Evolutionary conservation across 1,139 yeast genomes (phyloP).

Genomic region (Geotrichum australiense): DNA sequence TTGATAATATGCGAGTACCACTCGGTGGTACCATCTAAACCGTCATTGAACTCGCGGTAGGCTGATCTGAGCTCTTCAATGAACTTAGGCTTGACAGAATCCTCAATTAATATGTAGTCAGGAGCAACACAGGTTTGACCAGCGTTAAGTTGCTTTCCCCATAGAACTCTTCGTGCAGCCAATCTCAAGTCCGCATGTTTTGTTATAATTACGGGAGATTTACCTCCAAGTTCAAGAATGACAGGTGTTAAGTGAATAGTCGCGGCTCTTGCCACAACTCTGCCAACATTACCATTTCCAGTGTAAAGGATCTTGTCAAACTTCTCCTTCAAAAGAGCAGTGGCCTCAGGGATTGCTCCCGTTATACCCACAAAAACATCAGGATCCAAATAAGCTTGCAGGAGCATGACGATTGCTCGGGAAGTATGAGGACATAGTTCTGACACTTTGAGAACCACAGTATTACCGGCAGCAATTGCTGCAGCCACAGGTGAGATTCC

Average conservation of each 20-base stretch:
- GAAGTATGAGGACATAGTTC: constrained; percentile 67
- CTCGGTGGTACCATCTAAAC: constrained; percentile 33
- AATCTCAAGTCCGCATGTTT: constrained; percentile 40
- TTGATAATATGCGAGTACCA: constrained; percentile 61
- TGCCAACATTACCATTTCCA: constrained; percentile 73
- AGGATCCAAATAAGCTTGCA: constrained; percentile 48
- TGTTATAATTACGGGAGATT: constrained; percentile 73
- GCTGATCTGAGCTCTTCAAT: constrained; percentile 41
- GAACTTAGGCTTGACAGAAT: constrained; percentile 48
- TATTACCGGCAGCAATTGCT: constrained; percentile 84
- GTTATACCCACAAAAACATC: constrained; percentile 55
- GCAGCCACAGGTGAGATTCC: constrained; percentile 63
- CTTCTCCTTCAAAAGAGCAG: constrained; percentile 54
- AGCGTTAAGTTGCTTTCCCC: constrained; percentile 76
- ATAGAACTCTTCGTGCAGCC: constrained; percentile 61
- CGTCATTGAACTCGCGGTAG: constrained; percentile 42
- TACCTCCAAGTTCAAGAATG: constrained; percentile 86
- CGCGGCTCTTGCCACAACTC: constrained; percentile 70
- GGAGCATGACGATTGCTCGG: constrained; percentile 47
- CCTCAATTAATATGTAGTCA: constrained; percentile 70
- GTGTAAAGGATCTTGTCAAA: constrained; percentile 85
- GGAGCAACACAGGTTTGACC: constrained; percentile 92
- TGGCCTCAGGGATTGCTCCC: constrained; percentile 70
- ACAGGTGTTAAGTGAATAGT: constrained; percentile 79
- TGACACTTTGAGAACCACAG: constrained; percentile 72